Evolutionary conservation across 768 basidiomycete genomes (phyloP).

Genomic region (Scleroderma bovista): DNA sequence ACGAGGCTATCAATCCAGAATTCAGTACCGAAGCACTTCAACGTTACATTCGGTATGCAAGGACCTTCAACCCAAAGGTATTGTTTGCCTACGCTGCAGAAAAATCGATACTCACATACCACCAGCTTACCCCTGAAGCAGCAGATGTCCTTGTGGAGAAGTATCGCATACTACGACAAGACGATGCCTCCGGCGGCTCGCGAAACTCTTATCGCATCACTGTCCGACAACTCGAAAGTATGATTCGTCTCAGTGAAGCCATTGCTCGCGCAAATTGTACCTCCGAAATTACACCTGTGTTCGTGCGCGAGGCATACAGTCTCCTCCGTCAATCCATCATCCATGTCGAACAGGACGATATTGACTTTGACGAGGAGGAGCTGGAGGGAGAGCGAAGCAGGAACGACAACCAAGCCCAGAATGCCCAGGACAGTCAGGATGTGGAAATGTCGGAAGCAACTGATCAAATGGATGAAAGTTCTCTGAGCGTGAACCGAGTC

Average conservation of each 20-base stretch:
- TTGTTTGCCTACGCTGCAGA: conserved; percentile 4
- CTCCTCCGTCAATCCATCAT: conserved; percentile 96
- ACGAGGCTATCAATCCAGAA: conserved; percentile 92
- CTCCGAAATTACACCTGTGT: conserved; percentile 90
- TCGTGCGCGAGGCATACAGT: conserved; percentile 93
- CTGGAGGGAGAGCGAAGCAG: conserved; percentile 49
- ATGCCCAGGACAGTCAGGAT: conserved; percentile 49
- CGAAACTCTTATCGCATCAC: conserved; percentile 96
- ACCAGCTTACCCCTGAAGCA: conserved; percentile 86
- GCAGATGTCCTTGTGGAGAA: conserved; percentile 93
- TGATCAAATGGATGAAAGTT: conserved; percentile 46
- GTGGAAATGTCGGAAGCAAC: conserved; percentile 60
- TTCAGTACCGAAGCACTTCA: conserved; percentile 97
- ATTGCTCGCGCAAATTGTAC: conserved; percentile 97
- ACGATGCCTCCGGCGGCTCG: conserved; percentile 84
- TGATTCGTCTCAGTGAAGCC: conserved; percentile 96
- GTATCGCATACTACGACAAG: conserved; percentile 86
- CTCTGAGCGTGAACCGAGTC: conserved; percentile 34
- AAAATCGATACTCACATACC: conserved; percentile 3
- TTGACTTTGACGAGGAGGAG: conserved; percentile 95
- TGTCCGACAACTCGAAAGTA: conserved; percentile 95
- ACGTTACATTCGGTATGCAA: conserved; percentile 92
- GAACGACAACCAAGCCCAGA: conserved; percentile 30
- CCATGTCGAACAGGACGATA: conserved; percentile 98
- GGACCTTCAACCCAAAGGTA: conserved; percentile 98